phyloP scores from a whole-genome alignment of 805 yeast species.

The Yamadazyma philogaea region DNA sequence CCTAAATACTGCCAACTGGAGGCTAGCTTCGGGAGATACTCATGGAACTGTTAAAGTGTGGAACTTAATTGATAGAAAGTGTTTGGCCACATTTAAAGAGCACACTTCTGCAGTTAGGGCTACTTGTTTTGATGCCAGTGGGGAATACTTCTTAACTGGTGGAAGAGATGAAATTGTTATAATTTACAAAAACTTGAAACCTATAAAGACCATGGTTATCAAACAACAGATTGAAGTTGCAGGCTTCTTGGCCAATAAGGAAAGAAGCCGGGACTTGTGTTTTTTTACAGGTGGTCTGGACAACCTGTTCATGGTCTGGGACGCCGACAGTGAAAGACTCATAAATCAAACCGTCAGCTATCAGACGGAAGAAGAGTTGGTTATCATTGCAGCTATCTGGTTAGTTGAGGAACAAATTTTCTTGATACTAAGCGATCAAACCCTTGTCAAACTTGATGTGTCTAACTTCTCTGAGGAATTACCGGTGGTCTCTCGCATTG shows the following conservation, averaged over 20 bases:
- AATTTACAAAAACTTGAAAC: constrained; percentile 54
- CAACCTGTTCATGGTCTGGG: constrained; percentile 67
- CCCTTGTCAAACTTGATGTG: constrained; percentile 52
- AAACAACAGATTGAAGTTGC: constrained; percentile 69
- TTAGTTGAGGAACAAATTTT: constrained; percentile 34
- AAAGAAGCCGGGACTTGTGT: constrained; percentile 23
- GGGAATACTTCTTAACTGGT: constrained; percentile 64
- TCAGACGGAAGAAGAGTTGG: constrained; percentile 66
- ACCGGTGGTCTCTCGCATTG: constrained; percentile 47
- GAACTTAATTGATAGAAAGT: constrained; percentile 73
- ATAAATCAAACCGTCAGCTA: constrained; percentile 48
- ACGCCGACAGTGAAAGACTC: constrained; percentile 45
- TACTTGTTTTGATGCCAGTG: constrained; percentile 56
- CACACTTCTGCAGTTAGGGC: constrained; percentile 89
- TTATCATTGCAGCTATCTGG: constrained; percentile 50
- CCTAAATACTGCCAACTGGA: constrained; percentile 66
- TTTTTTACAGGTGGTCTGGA: constrained; percentile 79
- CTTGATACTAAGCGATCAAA: constrained; percentile 79
- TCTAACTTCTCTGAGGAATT: not conserved
- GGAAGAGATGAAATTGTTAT: constrained; percentile 84
- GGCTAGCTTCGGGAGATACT: constrained; percentile 67
- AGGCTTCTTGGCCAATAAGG: constrained; percentile 43
- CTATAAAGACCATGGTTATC: constrained; percentile 66
- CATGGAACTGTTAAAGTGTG: constrained; percentile 55
- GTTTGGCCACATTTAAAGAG: constrained; percentile 59